Evolutionary conservation across 2,329 filamentous ascomycete species (phyloP).

Genomic region (Sporothrix inflata): DNA sequence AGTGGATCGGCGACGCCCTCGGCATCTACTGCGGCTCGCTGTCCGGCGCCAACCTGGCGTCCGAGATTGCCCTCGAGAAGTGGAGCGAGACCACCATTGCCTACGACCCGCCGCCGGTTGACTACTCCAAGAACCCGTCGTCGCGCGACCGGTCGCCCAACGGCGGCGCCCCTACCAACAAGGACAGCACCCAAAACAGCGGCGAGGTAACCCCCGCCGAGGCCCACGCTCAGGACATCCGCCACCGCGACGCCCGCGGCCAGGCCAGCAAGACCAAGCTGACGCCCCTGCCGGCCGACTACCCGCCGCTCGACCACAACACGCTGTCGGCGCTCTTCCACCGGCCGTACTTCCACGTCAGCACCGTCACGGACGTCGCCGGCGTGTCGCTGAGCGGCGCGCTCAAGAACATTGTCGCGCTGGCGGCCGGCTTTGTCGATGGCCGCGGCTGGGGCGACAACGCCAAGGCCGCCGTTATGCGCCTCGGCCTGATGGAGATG

Average conservation of each 20-base stretch:
- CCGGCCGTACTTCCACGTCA: slow-evolving; percentile 95
- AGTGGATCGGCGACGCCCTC: slow-evolving; percentile 87
- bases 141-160: slow-evolving; percentile 54
- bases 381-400: slow-evolving; percentile 94
- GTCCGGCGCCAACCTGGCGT: slow-evolving; percentile 94
- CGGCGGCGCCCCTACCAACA: slow-evolving; percentile 35
- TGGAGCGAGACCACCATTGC: slow-evolving; percentile 97
- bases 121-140: slow-evolving; percentile 73
- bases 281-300: slow-evolving; percentile 75
- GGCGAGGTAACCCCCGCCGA: slow-evolving; percentile 39
- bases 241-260: slow-evolving; percentile 61
- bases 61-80: slow-evolving; percentile 88
- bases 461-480: slow-evolving; percentile 98
- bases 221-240: slow-evolving; percentile 46
- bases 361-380: slow-evolving; percentile 91
- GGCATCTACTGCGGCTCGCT: slow-evolving; percentile 97
- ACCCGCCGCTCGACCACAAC: slow-evolving; percentile 82
- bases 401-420: slow-evolving; percentile 93
- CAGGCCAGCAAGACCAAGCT: slow-evolving; percentile 70
- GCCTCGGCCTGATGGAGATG: slow-evolving; percentile 93
- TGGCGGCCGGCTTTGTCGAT: slow-evolving; percentile 93
- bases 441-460: slow-evolving; percentile 98
- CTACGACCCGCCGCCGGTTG: slow-evolving; percentile 88
- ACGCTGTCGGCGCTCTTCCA: slow-evolving; percentile 88
- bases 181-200: background rate